phyloP scores from a whole-genome alignment of 768 basidiomycete species.

The Cystobasidiopsis lactophilus region DNA sequence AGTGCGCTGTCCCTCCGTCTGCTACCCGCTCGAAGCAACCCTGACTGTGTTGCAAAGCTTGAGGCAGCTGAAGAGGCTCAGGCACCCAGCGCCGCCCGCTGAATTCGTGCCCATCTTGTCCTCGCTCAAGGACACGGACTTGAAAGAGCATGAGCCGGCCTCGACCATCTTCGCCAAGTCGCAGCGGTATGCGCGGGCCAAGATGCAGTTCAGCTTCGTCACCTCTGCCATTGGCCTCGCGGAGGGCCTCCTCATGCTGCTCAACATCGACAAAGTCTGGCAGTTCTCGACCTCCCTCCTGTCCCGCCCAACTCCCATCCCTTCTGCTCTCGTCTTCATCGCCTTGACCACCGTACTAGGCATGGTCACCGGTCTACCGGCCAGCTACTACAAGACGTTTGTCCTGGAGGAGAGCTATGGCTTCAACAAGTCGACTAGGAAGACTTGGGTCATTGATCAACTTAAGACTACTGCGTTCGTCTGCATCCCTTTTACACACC shows the following conservation, averaged over 20 bases:
- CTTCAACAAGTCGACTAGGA: slow-evolving; percentile 71
- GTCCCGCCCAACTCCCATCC: neutral
- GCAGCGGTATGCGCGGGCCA: slow-evolving; percentile 75
- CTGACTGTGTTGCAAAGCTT: neutral
- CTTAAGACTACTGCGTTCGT: slow-evolving; percentile 33
- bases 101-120: neutral
- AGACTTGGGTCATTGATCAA: slow-evolving; percentile 62
- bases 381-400: slow-evolving; percentile 69
- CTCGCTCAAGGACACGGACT: slow-evolving; percentile 16
- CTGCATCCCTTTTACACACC: neutral
- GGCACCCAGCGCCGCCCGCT: neutral
- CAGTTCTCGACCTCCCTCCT: neutral
- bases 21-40: no score
- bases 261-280: neutral
- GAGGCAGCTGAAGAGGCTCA: neutral
- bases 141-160: slow-evolving; percentile 23
- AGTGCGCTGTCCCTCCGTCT: no score
- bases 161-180: slow-evolving; percentile 49
- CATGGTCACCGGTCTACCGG: slow-evolving; percentile 34
- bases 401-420: slow-evolving; percentile 57
- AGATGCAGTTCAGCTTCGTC: slow-evolving; percentile 39
- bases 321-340: neutral
- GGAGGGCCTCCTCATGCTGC: slow-evolving; percentile 4
- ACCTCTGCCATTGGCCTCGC: neutral
- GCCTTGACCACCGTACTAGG: slow-evolving; percentile 27